Base-by-base conservation (phyloP, 2,329 filamentous ascomycete species). In the Graphilbum ipis-grandicollis region DNA sequence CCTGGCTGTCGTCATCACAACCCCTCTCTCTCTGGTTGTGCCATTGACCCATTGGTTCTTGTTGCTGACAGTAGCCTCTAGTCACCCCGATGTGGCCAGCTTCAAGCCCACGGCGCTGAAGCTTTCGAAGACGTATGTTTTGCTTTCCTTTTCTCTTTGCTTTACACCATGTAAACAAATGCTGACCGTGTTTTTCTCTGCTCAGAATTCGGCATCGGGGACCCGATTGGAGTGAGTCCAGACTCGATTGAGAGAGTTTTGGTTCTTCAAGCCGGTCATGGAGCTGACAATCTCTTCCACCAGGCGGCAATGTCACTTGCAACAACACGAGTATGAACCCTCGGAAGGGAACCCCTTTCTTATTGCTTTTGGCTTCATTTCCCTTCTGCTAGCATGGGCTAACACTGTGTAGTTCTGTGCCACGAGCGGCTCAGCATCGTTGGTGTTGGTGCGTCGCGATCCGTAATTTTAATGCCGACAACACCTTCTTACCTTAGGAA, bases 361-460 rank as follows among this genome's bases (percentile, higher is more conserved):
- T n/a, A n/a, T n/a, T n/a, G n/a, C n/a, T n/a, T n/a, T n/a, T n/a
- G n/a, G n/a, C n/a, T n/a, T n/a, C n/a, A n/a, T 15, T 33, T n/a
- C 19, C 13, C 31, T 18, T 18, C n/a, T n/a, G n/a, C n/a, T 18
- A 14, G 4, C 8, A 12, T 17, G 10, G 33, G 39, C 44, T 60
- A 44, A 61, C 51, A 39, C 37, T 44, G 51, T 21, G 37, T 53
- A 86, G 80, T 98, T 57, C 75, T 98, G 49, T 90, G 86, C 54
- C 90, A 98, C 70, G 90, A 98, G 62, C 82, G 90, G 63, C 68
- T 98, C 57, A 90, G 83, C 57, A 96, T 98, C 57, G 90, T 98
- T 55, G 90, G 90, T 57, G 82, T 96, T 56, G 84, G 83, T 90
- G 66, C 53, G 77, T 66, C 45, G 42, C 38, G 33, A 36, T 45